Conservation (phyloP, 345 rosid genomes). For the Streptanthus diversifolius region DNA sequence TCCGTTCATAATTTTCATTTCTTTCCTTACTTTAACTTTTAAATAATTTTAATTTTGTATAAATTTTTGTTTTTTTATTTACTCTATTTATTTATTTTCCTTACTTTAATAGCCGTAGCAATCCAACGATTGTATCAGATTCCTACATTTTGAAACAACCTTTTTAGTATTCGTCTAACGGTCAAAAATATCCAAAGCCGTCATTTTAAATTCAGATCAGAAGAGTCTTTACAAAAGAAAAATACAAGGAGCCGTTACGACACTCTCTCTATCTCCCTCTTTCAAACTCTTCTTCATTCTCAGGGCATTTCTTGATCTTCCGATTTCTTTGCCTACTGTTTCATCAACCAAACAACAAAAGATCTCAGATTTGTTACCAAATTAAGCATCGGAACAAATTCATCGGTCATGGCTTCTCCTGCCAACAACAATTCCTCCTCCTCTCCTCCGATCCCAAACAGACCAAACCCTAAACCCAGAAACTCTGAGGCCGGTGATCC, state of each 20-base stretch:
- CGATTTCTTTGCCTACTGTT: background rate
- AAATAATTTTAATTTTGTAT: too few relatives aligned
- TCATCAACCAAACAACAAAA: background rate
- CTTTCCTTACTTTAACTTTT: too few relatives aligned
- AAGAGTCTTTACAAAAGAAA: conserved; percentile 1
- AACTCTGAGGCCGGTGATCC: conserved; percentile 55
- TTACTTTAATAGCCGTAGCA: too few relatives aligned
- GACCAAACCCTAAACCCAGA: conserved; percentile 46
- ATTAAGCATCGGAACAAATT: background rate
- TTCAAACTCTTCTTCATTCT: background rate
- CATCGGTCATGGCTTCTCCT: conserved; percentile 30
- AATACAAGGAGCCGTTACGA: conserved; percentile 38
- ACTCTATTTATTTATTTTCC: too few relatives aligned
- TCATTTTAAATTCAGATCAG: conserved; percentile 15
- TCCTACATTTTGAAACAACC: background rate
- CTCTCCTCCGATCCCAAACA: conserved; percentile 31
- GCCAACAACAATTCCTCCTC: conserved; percentile 21
- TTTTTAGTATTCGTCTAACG: conserved; percentile 28
- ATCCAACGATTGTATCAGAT: too few relatives aligned
- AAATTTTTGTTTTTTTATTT: too few relatives aligned
- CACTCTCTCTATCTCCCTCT: background rate
- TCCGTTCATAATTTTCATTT: too few relatives aligned
- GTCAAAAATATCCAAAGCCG: conserved; percentile 29
- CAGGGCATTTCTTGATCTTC: background rate
- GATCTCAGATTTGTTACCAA: conserved; percentile 16